Evolutionary conservation across 495 filamentous ascomycete species (phyloP).

Genomic region (Trichoderma parareesei): DNA sequence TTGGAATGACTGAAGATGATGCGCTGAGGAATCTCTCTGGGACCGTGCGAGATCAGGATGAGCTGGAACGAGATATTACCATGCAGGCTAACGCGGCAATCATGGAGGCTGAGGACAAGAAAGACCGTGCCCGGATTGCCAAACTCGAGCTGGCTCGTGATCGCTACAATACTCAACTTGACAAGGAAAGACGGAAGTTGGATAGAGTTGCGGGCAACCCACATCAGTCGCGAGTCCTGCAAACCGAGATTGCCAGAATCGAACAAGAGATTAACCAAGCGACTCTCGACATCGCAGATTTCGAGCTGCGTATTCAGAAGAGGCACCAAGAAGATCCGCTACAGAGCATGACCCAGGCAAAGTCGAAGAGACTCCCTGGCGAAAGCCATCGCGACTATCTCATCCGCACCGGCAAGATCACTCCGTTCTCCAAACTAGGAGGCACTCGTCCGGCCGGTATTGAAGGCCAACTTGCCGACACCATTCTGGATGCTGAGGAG

Average conservation of each 20-base stretch:
- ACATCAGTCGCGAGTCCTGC: conserved; percentile 35
- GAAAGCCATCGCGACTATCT: conserved; percentile 84
- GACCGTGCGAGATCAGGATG: conserved; percentile 74
- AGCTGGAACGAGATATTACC: conserved; percentile 68
- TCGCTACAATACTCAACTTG: conserved; percentile 35
- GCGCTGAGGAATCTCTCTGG: conserved; percentile 61
- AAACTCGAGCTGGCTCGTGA: conserved; percentile 58
- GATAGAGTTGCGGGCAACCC: conserved; percentile 30
- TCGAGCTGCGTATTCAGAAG: conserved; percentile 68
- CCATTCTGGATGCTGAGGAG: conserved; percentile 69
- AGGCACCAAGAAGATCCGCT: conserved; percentile 46
- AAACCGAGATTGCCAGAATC: conserved; percentile 55
- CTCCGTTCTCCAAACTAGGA: conserved; percentile 74
- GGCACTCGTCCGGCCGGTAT: conserved; percentile 43
- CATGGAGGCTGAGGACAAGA: conserved; percentile 75
- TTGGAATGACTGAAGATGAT: conserved; percentile 43
- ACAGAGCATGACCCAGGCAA: conserved; percentile 32
- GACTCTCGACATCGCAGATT: conserved; percentile 64
- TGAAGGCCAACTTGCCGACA: conserved; percentile 58
- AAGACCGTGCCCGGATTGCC: conserved; percentile 77
- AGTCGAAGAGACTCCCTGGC: conserved; percentile 50
- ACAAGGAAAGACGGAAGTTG: conserved; percentile 35
- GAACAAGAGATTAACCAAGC: conserved; percentile 52
- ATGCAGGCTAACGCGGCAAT: conserved; percentile 68
- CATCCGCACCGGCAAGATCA: conserved; percentile 94